Evolutionary conservation across 2,329 filamentous ascomycete species (phyloP), one percentile per base, ranked within the genome.

Genomic region (Apiospora aurea): DNA sequence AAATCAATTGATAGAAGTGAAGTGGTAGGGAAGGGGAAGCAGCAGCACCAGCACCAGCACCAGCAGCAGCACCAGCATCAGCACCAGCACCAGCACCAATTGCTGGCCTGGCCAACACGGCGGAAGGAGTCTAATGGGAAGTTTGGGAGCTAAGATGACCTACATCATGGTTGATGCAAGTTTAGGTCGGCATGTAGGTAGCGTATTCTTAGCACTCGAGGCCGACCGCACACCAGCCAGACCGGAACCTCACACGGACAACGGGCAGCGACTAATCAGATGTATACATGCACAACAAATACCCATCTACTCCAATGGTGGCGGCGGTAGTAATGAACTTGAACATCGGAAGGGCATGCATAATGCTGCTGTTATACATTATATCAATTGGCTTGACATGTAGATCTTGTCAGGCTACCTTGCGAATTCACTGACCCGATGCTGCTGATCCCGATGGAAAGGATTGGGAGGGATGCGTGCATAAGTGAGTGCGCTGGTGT

Each of bases 401-500:
- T 21, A 16, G 46, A 47, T n/a, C 46, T 7, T 7, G 16, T 46
- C 14, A 46, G 18, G 44, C 18, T 18, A 21, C 44, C 44, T 46
- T 18, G 8, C 7, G 46, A 1, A 11, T 49, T n/a, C 10, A 10
- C 8, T 18, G 21, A n/a, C 10, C 8, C 7, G 21, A 7, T 49
- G 51, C 26, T 57, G 51, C 29, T 64, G 57, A 41, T 64, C 57
- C 57, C 57, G 57, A 64, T n/a, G n/a, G 57, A 14, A 64, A 64
- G 57, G 57, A 64, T 64, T 41, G 57, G 53, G 57, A 41, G 57
- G 53, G 57, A 41, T 41, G 34, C 57, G n/a, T 64, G 57, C 57
- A 64, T 41, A 41, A 61, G 53, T 49, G 47, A 49, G 46, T 49
- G 46, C 18, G 18, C 7, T 8, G 18, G 46, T 21, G 44, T 47